Evolutionary conservation across 208 protist genomes (phyloP).

Genomic region (Vickermania ingenoplastis): DNA sequence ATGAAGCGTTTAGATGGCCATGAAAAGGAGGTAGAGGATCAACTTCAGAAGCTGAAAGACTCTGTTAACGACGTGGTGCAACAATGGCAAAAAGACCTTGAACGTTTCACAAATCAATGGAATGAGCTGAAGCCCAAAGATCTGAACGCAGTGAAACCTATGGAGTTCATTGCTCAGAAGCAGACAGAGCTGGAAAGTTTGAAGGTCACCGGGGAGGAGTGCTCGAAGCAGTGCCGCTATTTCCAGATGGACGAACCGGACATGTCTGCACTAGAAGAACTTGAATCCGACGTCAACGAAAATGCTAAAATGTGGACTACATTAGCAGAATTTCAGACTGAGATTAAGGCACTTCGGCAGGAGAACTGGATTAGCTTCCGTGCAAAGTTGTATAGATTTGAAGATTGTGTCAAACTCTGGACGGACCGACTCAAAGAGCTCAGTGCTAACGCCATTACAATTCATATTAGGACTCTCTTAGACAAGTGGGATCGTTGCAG

Average conservation of each 20-base stretch:
- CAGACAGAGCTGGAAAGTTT: slow-evolving; percentile 73
- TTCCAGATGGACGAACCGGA: slow-evolving; percentile 87
- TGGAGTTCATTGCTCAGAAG: slow-evolving; percentile 77
- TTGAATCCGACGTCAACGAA: slow-evolving; percentile 78
- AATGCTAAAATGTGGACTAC: slow-evolving; percentile 83
- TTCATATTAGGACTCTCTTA: slow-evolving; percentile 85
- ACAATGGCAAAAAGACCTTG: slow-evolving; percentile 71
- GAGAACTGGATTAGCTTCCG: slow-evolving; percentile 94
- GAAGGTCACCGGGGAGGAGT: slow-evolving; percentile 50
- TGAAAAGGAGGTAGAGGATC: slow-evolving; percentile 88
- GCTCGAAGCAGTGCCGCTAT: slow-evolving; percentile 85
- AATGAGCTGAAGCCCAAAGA: slow-evolving; percentile 92
- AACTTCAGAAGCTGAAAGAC: slow-evolving; percentile 61
- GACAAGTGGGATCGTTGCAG: slow-evolving; percentile 76
- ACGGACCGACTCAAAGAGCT: slow-evolving; percentile 77
- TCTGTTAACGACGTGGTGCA: slow-evolving; percentile 62
- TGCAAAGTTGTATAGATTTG: slow-evolving; percentile 89
- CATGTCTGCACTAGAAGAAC: slow-evolving; percentile 60
- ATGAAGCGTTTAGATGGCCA: slow-evolving; percentile 89
- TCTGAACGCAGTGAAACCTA: slow-evolving; percentile 47
- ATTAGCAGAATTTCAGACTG: slow-evolving; percentile 77
- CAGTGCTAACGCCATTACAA: slow-evolving; percentile 60
- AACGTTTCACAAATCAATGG: slow-evolving; percentile 90
- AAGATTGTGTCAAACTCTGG: slow-evolving; percentile 93
- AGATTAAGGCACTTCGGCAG: slow-evolving; percentile 60